Percentiles rank a stretch among this genome's conserved stretches.
These are phyloP conservation scores for Torrubiella hemipterigena DNA, from an alignment of 2,329 filamentous ascomycete species.

Conservation along the genomic window DNA sequence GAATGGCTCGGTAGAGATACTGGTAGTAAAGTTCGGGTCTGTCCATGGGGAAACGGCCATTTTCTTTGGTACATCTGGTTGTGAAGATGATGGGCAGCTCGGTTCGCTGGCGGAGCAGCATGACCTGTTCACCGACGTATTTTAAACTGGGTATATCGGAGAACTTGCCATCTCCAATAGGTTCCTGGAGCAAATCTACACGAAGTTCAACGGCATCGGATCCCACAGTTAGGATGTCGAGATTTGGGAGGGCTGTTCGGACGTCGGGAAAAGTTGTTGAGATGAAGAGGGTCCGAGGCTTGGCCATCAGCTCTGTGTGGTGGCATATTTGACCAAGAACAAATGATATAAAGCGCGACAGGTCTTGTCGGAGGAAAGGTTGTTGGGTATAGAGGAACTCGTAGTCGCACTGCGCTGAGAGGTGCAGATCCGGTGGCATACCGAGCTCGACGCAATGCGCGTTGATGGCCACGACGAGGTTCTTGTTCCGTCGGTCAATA, in stretches of 20 bases:
- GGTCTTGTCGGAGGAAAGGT: conserved; percentile 61
- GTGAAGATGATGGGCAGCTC: conserved; percentile 88
- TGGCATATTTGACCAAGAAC: conserved; percentile 68
- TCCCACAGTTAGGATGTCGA: conserved; percentile 79
- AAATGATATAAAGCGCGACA: conserved; percentile 69
- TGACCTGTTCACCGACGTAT: conserved; percentile 78
- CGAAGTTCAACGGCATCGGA: conserved; percentile 77
- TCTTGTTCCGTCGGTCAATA: conserved; percentile 44
- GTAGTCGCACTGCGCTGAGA: conserved; percentile 66
- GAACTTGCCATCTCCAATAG: conserved; percentile 47
- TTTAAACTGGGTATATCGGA: conserved; percentile 62
- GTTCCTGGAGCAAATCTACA: conserved; percentile 70
- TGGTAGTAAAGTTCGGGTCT: conserved; percentile 62
- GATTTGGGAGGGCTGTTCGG: conserved; percentile 66
- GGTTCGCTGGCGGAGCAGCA: conserved; percentile 70
- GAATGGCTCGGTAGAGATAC: conserved; percentile 72
- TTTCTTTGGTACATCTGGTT: conserved; percentile 69
- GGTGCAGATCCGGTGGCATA: conserved; percentile 52
- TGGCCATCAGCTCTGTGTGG: conserved; percentile 66
- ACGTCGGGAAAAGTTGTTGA: conserved; percentile 85
- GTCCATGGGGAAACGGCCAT: conserved; percentile 76
- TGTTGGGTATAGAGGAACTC: conserved; percentile 72
- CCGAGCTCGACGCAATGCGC: conserved; percentile 63
- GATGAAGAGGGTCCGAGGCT: conserved; percentile 71
- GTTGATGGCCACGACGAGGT: conserved; percentile 57